A percentile compares a stretch with the other conserved stretches of the same genome.
Conservation (phyloP, 176 grass and related monocot species). For the Triticum dicoccoides region DNA sequence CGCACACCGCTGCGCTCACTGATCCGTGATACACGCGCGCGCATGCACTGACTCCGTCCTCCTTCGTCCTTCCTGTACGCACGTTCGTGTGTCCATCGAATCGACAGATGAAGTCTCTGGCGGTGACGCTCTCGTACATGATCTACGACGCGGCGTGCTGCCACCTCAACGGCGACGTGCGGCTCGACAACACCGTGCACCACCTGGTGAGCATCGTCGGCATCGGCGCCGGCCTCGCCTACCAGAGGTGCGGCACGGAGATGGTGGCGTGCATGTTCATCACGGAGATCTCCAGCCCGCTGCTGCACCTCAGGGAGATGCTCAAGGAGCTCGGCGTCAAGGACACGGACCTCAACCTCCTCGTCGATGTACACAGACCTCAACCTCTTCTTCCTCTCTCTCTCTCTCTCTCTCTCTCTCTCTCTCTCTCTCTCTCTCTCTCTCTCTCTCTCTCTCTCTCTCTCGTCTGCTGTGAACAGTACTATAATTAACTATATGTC, state of each 20-base stretch:
- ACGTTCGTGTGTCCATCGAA: not conserved
- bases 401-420: not conserved
- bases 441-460: not conserved
- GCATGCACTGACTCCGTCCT: not conserved
- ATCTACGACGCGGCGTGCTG: conserved; percentile 66
- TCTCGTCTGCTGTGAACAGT: not conserved
- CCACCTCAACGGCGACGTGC: conserved; percentile 42
- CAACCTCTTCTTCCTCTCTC: not conserved
- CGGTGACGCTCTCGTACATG: conserved; percentile 60
- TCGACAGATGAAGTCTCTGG: conserved; percentile 52
- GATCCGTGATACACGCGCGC: not conserved
- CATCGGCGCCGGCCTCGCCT: conserved; percentile 56
- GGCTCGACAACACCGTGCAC: conserved; percentile 53
- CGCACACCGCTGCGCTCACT: not conserved
- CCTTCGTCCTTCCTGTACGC: no score
- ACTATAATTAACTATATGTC: not conserved
- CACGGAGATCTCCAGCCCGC: conserved; percentile 75
- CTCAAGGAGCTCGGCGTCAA: conserved; percentile 65
- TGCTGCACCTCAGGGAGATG: conserved; percentile 74
- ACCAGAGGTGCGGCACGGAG: conserved; percentile 71
- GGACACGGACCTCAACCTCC: conserved; percentile 69
- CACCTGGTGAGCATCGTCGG: conserved; percentile 69
- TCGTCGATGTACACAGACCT: conserved; percentile 44
- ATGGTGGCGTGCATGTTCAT: conserved; percentile 57
- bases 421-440: not conserved